A percentile compares a stretch with the other conserved stretches of the same genome.
Evolutionary conservation across 2,329 filamentous ascomycete genomes (phyloP).

Genomic region (Teratosphaeria viscida): DNA sequence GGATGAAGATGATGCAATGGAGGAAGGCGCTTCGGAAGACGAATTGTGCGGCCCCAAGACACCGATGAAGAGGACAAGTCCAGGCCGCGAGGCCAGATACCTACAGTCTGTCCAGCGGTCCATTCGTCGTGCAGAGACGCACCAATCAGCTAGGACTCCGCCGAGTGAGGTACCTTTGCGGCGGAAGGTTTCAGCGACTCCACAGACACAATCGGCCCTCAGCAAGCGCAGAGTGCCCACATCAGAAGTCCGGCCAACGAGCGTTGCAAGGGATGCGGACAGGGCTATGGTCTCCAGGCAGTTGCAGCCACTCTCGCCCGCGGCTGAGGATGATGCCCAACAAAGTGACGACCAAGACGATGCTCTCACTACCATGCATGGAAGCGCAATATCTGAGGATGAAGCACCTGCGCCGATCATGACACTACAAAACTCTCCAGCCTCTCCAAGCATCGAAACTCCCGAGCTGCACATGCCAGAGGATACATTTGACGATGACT

Average conservation of each 20-base stretch:
- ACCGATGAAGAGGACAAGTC: conserved; percentile 20
- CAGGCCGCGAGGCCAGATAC: conserved; percentile 8
- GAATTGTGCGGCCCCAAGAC: conserved; percentile 25
- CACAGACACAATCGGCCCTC: conserved; percentile 17
- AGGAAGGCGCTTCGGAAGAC: conserved; percentile 18
- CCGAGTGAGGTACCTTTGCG: conserved; percentile 1
- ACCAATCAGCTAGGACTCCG: not conserved
- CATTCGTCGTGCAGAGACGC: not conserved
- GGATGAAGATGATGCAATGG: conserved; percentile 4
- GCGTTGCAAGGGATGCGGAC: conserved; percentile 13
- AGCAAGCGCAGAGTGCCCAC: conserved; percentile 9
- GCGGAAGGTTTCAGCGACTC: conserved; percentile 10
- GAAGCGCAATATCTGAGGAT: not conserved
- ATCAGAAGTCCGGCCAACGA: conserved; percentile 14
- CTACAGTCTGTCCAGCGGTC: conserved; percentile 9
- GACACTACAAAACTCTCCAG: not conserved
- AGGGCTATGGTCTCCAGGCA: conserved; percentile 16
- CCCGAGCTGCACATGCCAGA: not conserved
- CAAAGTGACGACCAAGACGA: not conserved
- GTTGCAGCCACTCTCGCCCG: conserved; percentile 6
- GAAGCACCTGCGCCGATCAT: not conserved
- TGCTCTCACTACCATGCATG: not conserved
- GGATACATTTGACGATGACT: not conserved
- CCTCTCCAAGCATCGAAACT: not conserved
- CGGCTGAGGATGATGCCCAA: not conserved